Percentiles rank a stretch among this genome's conserved stretches.
Evolutionary conservation across 2,329 filamentous ascomycete genomes (phyloP).

Genomic region (Diaporthe ampelina): DNA sequence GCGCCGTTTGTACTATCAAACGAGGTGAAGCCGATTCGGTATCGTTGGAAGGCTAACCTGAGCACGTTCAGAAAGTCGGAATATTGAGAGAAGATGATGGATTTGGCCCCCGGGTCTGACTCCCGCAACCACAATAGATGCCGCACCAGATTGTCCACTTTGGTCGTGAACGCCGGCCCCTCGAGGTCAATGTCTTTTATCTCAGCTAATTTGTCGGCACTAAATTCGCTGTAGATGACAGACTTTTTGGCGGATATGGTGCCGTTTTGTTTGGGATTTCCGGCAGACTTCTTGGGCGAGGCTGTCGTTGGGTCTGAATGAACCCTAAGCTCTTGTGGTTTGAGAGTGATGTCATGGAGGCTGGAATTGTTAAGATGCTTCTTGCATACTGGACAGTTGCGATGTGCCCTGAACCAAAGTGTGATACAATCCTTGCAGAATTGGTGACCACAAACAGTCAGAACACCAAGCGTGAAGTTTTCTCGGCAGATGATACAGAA

Average conservation of each 20-base stretch:
- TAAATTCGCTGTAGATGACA: constrained; percentile 84
- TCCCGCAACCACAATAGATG: constrained; percentile 89
- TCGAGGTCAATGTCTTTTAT: constrained; percentile 86
- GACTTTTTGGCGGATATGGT: constrained; percentile 49
- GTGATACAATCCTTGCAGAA: constrained; percentile 92
- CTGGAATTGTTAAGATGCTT: constrained; percentile 73
- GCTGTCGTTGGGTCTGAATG: constrained; percentile 55
- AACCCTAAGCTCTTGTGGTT: constrained; percentile 79
- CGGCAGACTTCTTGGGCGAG: constrained; percentile 46
- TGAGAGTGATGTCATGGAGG: constrained; percentile 88
- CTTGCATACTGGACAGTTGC: constrained; percentile 90
- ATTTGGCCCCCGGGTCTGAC: constrained; percentile 88
- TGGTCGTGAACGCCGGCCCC: constrained; percentile 84
- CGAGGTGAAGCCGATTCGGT: constrained; percentile 80
- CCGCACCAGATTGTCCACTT: constrained; percentile 85
- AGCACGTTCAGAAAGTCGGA: constrained; percentile 84
- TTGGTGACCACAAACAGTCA: constrained; percentile 91
- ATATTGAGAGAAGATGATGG: constrained; percentile 92
- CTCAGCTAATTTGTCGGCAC: constrained; percentile 76
- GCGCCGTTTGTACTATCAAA: constrained; percentile 80
- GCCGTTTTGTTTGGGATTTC: constrained; percentile 36
- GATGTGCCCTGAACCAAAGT: constrained; percentile 81
- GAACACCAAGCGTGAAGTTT: constrained; percentile 80
- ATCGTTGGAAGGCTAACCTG: constrained; percentile 75
- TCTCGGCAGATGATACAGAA: constrained; percentile 90